Conservation (phyloP, 306 rosid genomes). For the Casuarina cunninghamiana region DNA sequence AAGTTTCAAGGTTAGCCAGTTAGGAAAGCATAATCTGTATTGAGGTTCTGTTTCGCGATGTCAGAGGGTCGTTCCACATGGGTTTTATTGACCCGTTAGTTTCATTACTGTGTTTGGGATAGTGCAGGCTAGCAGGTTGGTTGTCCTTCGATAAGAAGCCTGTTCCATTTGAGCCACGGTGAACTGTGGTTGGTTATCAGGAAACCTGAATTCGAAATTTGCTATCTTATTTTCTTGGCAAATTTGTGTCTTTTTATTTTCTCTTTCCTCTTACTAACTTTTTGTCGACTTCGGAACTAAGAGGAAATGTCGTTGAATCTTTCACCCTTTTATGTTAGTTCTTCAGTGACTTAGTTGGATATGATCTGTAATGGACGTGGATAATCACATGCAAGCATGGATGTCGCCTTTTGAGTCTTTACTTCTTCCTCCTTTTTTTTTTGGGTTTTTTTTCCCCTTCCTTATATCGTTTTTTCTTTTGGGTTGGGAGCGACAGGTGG, state of each 20-base stretch:
- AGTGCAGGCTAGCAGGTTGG: background rate
- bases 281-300: background rate
- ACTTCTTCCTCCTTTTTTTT: background rate
- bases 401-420: background rate
- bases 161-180: background rate
- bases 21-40: conserved; percentile 1
- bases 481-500: background rate
- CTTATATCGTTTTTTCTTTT: too few relatives aligned
- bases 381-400: background rate
- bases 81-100: background rate
- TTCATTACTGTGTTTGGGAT: background rate
- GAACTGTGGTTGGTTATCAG: background rate
- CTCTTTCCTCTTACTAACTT: background rate
- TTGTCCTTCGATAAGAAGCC: background rate
- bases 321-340: background rate
- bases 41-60: conserved; percentile 8
- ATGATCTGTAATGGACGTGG: background rate
- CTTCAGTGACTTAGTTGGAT: background rate
- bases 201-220: background rate
- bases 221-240: background rate
- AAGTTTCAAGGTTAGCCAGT: conserved; percentile 6
- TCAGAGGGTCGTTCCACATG: background rate
- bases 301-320: background rate
- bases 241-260: background rate
- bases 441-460: too few relatives aligned